phyloP scores from a whole-genome alignment of 371 early-diverging fungal genomes.

The Coemansia sp. region DNA sequence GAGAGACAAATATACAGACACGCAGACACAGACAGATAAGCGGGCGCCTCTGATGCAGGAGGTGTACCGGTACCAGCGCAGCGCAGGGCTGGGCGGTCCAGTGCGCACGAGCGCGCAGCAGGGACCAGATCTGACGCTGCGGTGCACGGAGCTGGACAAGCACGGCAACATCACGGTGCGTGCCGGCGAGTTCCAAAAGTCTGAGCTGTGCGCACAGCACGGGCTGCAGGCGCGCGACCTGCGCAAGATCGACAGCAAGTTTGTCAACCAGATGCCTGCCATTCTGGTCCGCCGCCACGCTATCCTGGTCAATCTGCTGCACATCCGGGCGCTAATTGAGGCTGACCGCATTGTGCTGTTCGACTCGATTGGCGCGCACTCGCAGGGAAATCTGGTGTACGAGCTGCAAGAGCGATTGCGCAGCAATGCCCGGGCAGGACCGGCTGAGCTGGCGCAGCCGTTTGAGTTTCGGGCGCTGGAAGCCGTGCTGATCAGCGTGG shows the following conservation, averaged over 20 bases:
- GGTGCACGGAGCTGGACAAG: slow-evolving; percentile 73
- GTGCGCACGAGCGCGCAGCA: slow-evolving; percentile 13
- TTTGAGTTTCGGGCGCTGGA: slow-evolving; percentile 67
- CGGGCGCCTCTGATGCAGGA: slow-evolving; percentile 27
- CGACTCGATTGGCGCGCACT: slow-evolving; percentile 67
- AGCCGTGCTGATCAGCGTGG: slow-evolving; percentile 75
- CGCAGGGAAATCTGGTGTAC: slow-evolving; percentile 73
- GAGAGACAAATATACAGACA: too few relatives aligned
- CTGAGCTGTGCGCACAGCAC: slow-evolving; percentile 74
- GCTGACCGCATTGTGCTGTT: slow-evolving; percentile 79
- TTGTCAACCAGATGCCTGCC: slow-evolving; percentile 76
- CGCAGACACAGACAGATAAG: neutral
- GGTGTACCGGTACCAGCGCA: slow-evolving; percentile 33
- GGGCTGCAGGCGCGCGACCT: slow-evolving; percentile 76
- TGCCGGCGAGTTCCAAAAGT: slow-evolving; percentile 76
- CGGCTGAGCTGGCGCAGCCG: slow-evolving; percentile 24
- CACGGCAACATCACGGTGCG: slow-evolving; percentile 68
- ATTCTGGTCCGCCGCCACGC: slow-evolving; percentile 85
- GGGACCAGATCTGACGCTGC: slow-evolving; percentile 40
- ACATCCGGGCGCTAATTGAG: slow-evolving; percentile 78
- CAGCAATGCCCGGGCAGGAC: slow-evolving; percentile 28
- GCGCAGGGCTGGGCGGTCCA: neutral
- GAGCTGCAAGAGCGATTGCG: slow-evolving; percentile 77
- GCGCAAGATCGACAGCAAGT: slow-evolving; percentile 76
- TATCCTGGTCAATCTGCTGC: slow-evolving; percentile 77